phyloP scores from a whole-genome alignment of 345 rosid genomes.

The Sisymbrium irio region DNA sequence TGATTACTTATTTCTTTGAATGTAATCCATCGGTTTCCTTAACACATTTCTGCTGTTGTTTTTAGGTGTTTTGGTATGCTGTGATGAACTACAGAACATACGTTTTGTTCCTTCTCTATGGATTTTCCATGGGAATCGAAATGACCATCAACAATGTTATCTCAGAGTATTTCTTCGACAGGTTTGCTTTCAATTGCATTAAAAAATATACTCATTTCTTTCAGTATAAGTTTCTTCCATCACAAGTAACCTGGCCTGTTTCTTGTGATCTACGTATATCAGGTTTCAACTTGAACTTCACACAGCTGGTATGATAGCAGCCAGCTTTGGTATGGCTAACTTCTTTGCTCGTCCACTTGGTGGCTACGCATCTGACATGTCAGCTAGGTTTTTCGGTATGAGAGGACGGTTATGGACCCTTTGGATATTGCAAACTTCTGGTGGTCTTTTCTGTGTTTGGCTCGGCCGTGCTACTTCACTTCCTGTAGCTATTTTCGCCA shows the following conservation, averaged over 20 bases:
- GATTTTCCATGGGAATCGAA: conserved; percentile 70
- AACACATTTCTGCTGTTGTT: neutral
- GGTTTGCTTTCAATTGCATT: conserved; percentile 25
- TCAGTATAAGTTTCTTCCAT: neutral
- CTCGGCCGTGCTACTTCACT: conserved; percentile 63
- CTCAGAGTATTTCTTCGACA: conserved; percentile 60
- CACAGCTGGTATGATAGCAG: conserved; percentile 67
- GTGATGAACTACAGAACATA: conserved; percentile 65
- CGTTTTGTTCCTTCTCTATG: conserved; percentile 63
- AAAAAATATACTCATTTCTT: neutral
- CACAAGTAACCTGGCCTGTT: neutral
- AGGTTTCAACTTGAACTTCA: conserved; percentile 57
- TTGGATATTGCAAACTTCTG: conserved; percentile 67
- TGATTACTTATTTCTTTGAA: neutral
- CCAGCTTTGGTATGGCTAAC: conserved; percentile 76
- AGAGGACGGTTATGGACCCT: conserved; percentile 72
- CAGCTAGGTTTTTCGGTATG: conserved; percentile 64
- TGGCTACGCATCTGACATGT: conserved; percentile 54
- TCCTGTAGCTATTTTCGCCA: conserved; percentile 53
- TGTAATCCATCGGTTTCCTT: neutral
- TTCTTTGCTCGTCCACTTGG: conserved; percentile 70
- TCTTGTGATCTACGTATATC: neutral
- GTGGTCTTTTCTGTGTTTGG: conserved; percentile 70
- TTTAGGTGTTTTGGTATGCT: conserved; percentile 61
- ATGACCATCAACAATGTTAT: conserved; percentile 58